Conservation (phyloP, 805 yeast species). For the Lipomyces spencermartinsiae region DNA sequence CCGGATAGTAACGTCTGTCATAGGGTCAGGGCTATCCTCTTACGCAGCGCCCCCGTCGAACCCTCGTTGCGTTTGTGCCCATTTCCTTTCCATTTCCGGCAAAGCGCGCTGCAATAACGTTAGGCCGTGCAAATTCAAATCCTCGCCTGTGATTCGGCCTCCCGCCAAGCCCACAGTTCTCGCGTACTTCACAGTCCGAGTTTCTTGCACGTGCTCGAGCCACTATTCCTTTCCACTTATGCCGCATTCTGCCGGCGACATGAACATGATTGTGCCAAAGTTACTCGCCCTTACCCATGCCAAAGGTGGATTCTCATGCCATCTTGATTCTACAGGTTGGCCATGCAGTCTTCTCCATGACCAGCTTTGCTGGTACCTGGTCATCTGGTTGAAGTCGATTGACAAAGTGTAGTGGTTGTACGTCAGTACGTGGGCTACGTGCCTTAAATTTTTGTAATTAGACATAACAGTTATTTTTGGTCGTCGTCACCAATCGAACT, state of each 20-base stretch:
- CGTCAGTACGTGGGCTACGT: too few relatives aligned
- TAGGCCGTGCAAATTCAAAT: neutral
- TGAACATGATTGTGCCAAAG: neutral
- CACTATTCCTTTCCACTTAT: neutral
- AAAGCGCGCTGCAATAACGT: neutral
- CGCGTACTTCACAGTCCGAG: neutral
- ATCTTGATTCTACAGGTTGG: neutral
- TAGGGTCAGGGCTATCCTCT: conserved; percentile 30
- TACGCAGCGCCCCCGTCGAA: neutral
- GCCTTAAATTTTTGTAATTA: too few relatives aligned
- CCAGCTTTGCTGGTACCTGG: too few relatives aligned
- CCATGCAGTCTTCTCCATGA: too few relatives aligned
- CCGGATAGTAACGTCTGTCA: conserved; percentile 30
- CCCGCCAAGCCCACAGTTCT: neutral
- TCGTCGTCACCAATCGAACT: too few relatives aligned
- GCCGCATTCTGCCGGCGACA: neutral
- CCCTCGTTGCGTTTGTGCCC: neutral
- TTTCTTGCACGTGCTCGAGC: neutral
- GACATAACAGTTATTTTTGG: too few relatives aligned
- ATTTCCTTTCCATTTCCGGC: neutral
- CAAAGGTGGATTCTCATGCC: neutral
- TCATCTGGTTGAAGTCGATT: too few relatives aligned
- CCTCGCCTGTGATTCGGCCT: neutral
- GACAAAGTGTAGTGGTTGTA: too few relatives aligned
- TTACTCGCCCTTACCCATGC: neutral